These are phyloP conservation scores for Aspergillus bertholletiae DNA, from an alignment of 495 filamentous ascomycete genomes.

Conservation along the genomic window DNA sequence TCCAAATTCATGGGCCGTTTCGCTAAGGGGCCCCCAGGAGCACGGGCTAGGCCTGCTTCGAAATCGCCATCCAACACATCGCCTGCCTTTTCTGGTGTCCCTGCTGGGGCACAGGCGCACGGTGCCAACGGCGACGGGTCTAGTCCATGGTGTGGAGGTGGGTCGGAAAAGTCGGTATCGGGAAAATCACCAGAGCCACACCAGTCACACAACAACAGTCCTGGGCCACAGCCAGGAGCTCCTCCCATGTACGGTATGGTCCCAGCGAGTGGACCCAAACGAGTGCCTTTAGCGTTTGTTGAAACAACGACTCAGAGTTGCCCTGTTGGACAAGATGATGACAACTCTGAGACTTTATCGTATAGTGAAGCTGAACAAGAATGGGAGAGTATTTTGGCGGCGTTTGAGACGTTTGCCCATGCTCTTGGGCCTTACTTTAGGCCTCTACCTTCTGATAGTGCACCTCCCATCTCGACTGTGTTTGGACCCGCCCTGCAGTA, in stretches of 20 bases:
- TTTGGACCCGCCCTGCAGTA: slow-evolving; percentile 84
- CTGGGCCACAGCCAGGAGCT: slow-evolving; percentile 6
- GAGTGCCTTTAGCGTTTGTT: slow-evolving; percentile 41
- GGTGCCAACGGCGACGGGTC: slow-evolving; percentile 7
- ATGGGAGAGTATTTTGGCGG: slow-evolving; percentile 71
- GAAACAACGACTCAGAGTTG: slow-evolving; percentile 15
- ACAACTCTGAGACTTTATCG: slow-evolving; percentile 54
- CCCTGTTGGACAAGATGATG: slow-evolving; percentile 26
- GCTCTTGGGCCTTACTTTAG: slow-evolving; percentile 74
- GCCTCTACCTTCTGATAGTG: slow-evolving; percentile 70
- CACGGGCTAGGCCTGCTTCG: slow-evolving; percentile 13
- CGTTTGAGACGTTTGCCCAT: slow-evolving; percentile 61
- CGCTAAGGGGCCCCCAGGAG: slow-evolving; percentile 25
- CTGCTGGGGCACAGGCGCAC: slow-evolving; percentile 4
- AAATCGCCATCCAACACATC: slow-evolving; percentile 15
- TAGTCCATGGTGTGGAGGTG: neutral
- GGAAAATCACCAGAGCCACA: neutral
- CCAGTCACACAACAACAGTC: slow-evolving; percentile 2
- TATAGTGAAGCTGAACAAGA: slow-evolving; percentile 70
- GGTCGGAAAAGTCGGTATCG: slow-evolving; percentile 1
- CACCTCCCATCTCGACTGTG: slow-evolving; percentile 60
- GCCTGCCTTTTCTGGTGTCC: slow-evolving; percentile 8
- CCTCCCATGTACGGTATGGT: slow-evolving; percentile 54
- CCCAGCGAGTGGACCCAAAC: slow-evolving; percentile 36
- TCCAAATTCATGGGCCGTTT: slow-evolving; percentile 43